These are phyloP conservation scores for Fraxinus sp. DNA, from an alignment of 305 asterid species.

Conservation along the genomic window DNA sequence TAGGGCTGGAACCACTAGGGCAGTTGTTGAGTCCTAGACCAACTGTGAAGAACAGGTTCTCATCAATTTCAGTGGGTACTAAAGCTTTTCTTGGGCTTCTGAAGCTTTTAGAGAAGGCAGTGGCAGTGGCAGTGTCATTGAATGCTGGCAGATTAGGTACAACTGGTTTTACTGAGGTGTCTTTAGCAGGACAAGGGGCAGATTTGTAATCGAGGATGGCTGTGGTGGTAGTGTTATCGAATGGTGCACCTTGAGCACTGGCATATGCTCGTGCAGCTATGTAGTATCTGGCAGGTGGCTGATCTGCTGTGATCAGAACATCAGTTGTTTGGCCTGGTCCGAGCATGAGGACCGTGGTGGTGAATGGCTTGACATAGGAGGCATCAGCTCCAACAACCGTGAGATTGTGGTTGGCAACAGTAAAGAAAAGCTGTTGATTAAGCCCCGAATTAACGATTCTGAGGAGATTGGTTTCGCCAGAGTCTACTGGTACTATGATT, in stretches of 20 bases:
- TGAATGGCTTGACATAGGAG: conserved; percentile 74
- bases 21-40: conserved; percentile 72
- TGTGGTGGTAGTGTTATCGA: conserved; percentile 84
- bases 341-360: conserved; percentile 73
- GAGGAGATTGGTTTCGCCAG: conserved; percentile 67
- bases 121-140: conserved; percentile 70
- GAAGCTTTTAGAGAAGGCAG: conserved; percentile 66
- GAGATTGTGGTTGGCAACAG: conserved; percentile 67
- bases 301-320: conserved; percentile 63
- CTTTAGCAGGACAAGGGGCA: conserved; percentile 51
- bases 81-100: conserved; percentile 51
- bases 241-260: conserved; percentile 74
- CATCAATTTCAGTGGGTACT: conserved; percentile 69
- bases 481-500: conserved; percentile 40
- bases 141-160: conserved; percentile 62
- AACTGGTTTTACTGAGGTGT: conserved; percentile 40
- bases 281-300: conserved; percentile 62
- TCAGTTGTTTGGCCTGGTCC: conserved; percentile 97
- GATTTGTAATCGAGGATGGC: conserved; percentile 71
- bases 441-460: conserved; percentile 66
- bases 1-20: conserved; percentile 44
- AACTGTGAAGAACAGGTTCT: conserved; percentile 60
- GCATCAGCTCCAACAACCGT: conserved; percentile 90
- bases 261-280: conserved; percentile 81
- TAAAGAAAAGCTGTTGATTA: conserved; percentile 78